Evolutionary conservation across 495 filamentous ascomycete species (phyloP).

Genomic region (Aspergillus nanangensis): DNA sequence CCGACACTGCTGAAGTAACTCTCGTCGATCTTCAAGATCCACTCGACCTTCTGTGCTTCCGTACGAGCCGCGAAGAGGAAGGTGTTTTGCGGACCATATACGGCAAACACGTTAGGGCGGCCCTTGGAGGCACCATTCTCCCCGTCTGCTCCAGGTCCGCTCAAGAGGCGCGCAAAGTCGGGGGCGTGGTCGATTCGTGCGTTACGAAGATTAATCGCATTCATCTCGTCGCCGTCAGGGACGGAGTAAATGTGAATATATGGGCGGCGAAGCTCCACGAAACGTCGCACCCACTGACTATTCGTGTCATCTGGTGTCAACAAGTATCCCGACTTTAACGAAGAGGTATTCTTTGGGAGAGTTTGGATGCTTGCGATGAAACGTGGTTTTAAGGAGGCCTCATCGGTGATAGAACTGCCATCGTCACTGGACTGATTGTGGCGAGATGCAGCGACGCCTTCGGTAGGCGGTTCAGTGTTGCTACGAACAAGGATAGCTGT

Average conservation of each 20-base stretch:
- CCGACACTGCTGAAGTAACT: slow-evolving; percentile 47
- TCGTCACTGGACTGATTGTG: slow-evolving; percentile 22
- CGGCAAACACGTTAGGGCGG: slow-evolving; percentile 75
- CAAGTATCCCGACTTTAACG: slow-evolving; percentile 82
- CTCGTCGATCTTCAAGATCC: slow-evolving; percentile 78
- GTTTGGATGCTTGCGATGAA: slow-evolving; percentile 66
- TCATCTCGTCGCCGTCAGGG: slow-evolving; percentile 83
- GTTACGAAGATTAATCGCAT: slow-evolving; percentile 80
- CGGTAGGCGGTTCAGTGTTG: slow-evolving; percentile 70
- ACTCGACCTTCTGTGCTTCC: slow-evolving; percentile 88
- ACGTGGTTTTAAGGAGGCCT: slow-evolving; percentile 41
- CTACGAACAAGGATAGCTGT: slow-evolving; percentile 67
- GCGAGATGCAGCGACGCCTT: slow-evolving; percentile 50
- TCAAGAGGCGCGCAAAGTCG: slow-evolving; percentile 73
- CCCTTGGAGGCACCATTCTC: slow-evolving; percentile 41
- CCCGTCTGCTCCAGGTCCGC: slow-evolving; percentile 33
- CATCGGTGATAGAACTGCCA: slow-evolving; percentile 19
- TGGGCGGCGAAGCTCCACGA: slow-evolving; percentile 86
- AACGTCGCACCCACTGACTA: slow-evolving; percentile 78
- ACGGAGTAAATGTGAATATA: slow-evolving; percentile 87
- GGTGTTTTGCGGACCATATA: slow-evolving; percentile 89
- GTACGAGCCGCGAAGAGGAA: slow-evolving; percentile 88
- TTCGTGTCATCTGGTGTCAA: slow-evolving; percentile 70
- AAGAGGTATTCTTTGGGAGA: slow-evolving; percentile 66
- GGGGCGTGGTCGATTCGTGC: slow-evolving; percentile 83